These are phyloP conservation scores for Crithidia expoeki DNA, from an alignment of 208 protist genomes.

Conservation along the genomic window DNA sequence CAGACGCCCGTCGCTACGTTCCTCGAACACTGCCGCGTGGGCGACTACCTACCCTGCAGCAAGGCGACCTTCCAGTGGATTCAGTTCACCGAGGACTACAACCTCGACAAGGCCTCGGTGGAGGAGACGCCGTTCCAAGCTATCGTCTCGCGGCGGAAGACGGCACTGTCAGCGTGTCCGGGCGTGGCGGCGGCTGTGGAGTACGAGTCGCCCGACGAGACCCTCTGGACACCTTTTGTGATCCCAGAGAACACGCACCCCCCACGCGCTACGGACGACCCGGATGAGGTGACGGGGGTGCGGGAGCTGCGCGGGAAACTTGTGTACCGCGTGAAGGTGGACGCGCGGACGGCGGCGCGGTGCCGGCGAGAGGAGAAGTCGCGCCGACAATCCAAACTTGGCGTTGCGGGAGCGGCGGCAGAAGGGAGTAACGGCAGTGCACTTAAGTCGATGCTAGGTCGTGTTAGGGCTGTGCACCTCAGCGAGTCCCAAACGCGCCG, in stretches of 20 bases:
- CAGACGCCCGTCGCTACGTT: constrained; percentile 46
- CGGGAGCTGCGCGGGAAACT: constrained; percentile 63
- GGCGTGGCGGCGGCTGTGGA: not conserved
- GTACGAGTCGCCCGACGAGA: constrained; percentile 36
- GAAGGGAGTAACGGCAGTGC: constrained; percentile 37
- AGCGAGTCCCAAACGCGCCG: constrained; percentile 47
- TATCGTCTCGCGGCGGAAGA: constrained; percentile 34
- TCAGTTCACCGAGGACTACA: constrained; percentile 61
- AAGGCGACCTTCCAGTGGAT: constrained; percentile 49
- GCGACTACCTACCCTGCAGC: constrained; percentile 72
- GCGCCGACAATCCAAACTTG: constrained; percentile 31
- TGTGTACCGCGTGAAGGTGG: constrained; percentile 65
- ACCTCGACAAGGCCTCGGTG: constrained; percentile 50
- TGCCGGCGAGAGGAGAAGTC: constrained; percentile 51
- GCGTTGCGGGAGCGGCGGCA: constrained; percentile 20
- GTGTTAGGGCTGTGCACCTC: constrained; percentile 43
- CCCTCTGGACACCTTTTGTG: constrained; percentile 35
- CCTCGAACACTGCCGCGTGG: constrained; percentile 69
- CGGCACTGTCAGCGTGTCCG: constrained; percentile 20
- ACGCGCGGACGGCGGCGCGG: constrained; percentile 55
- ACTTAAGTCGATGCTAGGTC: constrained; percentile 46
- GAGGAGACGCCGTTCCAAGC: constrained; percentile 58
- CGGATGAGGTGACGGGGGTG: constrained; percentile 68
- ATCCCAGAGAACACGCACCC: constrained; percentile 26
- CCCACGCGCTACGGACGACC: constrained; percentile 29